Conservation (phyloP, 148 eudicot species). For the Pharnaceum exiguum region DNA sequence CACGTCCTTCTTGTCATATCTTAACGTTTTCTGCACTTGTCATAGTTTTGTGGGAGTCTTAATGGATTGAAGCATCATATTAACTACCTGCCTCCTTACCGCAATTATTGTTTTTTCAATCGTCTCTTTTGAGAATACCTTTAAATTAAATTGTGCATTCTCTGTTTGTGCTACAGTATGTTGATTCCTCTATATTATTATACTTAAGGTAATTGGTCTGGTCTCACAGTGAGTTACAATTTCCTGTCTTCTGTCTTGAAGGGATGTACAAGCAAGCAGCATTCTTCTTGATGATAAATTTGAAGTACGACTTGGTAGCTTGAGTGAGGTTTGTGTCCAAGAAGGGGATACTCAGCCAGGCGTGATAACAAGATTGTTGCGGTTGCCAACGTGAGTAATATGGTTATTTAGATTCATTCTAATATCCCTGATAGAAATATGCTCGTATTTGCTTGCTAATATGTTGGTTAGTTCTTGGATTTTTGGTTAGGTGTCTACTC, state of each 20-base stretch:
- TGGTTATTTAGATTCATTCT: neutral
- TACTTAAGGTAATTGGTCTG: neutral
- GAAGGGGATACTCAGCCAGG: conserved; percentile 84
- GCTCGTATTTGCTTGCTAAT: neutral
- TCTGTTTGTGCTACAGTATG: too few species aligned
- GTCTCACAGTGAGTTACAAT: neutral
- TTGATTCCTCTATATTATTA: too few species aligned
- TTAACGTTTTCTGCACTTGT: too few species aligned
- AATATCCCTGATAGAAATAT: neutral
- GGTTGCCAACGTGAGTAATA: conserved; percentile 73
- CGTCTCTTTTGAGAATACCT: too few species aligned
- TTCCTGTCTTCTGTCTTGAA: conserved; percentile 17
- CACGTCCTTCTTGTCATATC: too few species aligned
- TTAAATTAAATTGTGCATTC: too few species aligned
- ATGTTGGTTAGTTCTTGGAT: too few species aligned
- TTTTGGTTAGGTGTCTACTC: too few species aligned
- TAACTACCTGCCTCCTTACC: too few species aligned
- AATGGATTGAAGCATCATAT: too few species aligned
- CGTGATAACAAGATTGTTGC: conserved; percentile 70
- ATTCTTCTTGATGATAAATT: conserved; percentile 96
- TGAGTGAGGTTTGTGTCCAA: conserved; percentile 69
- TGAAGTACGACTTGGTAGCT: conserved; percentile 95
- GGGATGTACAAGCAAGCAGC: conserved; percentile 98
- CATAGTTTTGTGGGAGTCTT: too few species aligned
- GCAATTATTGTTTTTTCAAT: too few species aligned